A percentile compares a stretch with the other conserved stretches of the same genome.
Conservation (phyloP, 208 protist species). For the Leishmania guyanensis region DNA sequence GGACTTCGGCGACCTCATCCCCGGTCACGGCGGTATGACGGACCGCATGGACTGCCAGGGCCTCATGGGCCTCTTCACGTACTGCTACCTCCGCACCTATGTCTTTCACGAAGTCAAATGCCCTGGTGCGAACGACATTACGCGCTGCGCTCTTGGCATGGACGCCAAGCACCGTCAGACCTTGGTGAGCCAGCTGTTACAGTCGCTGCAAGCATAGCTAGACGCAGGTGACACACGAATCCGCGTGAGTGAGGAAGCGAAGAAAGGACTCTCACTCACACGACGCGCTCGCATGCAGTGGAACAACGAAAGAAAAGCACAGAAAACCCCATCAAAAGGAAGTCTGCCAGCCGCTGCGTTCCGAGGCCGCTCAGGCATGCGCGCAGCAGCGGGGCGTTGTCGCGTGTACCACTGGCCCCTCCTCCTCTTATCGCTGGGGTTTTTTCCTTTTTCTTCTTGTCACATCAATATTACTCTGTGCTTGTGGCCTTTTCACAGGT, state of each 20-base stretch:
- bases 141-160: conserved; percentile 55
- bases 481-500: not conserved
- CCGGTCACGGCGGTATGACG: conserved; percentile 98
- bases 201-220: conserved; percentile 34
- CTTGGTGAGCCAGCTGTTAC: conserved; percentile 47
- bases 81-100: conserved; percentile 82
- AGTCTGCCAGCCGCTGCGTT: not conserved
- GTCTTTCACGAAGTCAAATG: conserved; percentile 64
- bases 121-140: conserved; percentile 45
- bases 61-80: conserved; percentile 95
- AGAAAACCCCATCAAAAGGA: not conserved
- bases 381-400: not conserved
- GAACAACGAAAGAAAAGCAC: not conserved
- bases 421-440: not conserved
- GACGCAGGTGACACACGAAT: not conserved
- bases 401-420: not conserved
- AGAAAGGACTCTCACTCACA: not conserved
- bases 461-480: not conserved
- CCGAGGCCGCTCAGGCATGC: not conserved
- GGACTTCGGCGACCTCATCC: conserved; percentile 98
- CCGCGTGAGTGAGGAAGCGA: not conserved
- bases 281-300: not conserved
- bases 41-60: conserved; percentile 98
- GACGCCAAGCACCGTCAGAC: conserved; percentile 31
- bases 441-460: not conserved